Percentiles rank a stretch among this genome's conserved stretches.
Evolutionary conservation across 2,329 filamentous ascomycete genomes (phyloP).

Genomic region (Ceratocystis destructans): DNA sequence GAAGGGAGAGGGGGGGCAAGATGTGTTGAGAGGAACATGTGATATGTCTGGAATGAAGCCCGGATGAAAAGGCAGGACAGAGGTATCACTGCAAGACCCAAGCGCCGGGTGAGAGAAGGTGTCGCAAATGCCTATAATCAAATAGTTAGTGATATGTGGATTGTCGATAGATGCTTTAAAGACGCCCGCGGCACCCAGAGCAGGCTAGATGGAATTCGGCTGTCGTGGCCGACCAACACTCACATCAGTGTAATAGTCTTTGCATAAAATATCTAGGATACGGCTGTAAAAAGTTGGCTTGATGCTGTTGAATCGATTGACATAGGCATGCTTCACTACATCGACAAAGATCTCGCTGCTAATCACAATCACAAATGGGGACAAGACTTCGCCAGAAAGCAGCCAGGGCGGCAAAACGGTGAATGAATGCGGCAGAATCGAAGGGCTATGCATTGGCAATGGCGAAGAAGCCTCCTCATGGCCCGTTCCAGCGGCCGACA

Average conservation of each 20-base stretch:
- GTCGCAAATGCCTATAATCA: constrained; percentile 62
- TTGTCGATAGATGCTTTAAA: background rate
- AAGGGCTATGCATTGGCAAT: constrained; percentile 50
- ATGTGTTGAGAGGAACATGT: constrained; percentile 90
- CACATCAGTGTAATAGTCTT: constrained; percentile 94
- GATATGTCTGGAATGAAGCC: constrained; percentile 86
- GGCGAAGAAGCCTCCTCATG: constrained; percentile 22
- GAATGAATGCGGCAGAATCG: constrained; percentile 79
- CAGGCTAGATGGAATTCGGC: background rate
- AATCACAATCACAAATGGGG: constrained; percentile 84
- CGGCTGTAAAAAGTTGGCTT: constrained; percentile 79
- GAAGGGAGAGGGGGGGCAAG: constrained; percentile 58
- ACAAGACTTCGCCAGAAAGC: constrained; percentile 69
- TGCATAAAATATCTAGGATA: constrained; percentile 85
- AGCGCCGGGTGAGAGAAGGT: constrained; percentile 74
- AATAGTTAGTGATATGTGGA: constrained; percentile 18
- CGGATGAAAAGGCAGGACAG: constrained; percentile 91
- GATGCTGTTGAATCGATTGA: constrained; percentile 97
- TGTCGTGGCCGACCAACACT: constrained; percentile 24
- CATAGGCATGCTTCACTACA: constrained; percentile 93
- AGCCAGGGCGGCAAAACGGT: constrained; percentile 72
- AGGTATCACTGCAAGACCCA: constrained; percentile 83
- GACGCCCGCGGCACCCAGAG: too few species aligned
- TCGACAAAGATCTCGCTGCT: constrained; percentile 96
- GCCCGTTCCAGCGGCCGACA: constrained; percentile 44